A percentile compares a stretch with the other conserved stretches of the same genome.
phyloP scores from a whole-genome alignment of 306 rosid species.

The Hylodesmum podocarpum region DNA sequence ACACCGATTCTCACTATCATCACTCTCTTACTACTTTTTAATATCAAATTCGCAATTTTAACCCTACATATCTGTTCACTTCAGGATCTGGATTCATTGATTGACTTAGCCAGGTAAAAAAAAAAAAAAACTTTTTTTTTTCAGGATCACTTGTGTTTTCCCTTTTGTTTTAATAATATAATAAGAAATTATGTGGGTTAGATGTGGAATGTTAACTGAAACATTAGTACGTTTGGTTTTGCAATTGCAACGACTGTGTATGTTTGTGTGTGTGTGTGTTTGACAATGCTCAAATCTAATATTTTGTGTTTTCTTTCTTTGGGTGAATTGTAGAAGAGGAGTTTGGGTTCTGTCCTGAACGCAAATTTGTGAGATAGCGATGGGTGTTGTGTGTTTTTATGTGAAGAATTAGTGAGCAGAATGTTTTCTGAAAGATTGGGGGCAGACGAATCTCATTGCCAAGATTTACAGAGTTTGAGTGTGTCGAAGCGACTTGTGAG shows the following conservation, averaged over 20 bases:
- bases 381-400: constrained; percentile 36
- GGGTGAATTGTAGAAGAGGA: constrained; percentile 36
- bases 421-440: constrained; percentile 62
- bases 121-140: too few relatives aligned
- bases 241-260: background rate
- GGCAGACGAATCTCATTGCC: constrained; percentile 57
- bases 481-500: constrained; percentile 87
- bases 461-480: constrained; percentile 67
- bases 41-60: background rate
- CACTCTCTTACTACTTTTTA: background rate
- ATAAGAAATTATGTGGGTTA: background rate
- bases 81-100: constrained; percentile 35
- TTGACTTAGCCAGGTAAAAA: background rate
- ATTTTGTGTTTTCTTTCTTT: constrained; percentile 26
- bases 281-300: constrained; percentile 27
- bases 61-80: background rate
- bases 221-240: background rate
- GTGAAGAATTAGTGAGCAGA: constrained; percentile 41
- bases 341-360: constrained; percentile 22
- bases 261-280: constrained; percentile 28
- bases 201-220: background rate
- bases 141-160: background rate
- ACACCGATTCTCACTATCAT: background rate
- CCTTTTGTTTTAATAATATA: background rate
- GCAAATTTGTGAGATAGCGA: constrained; percentile 35